These are phyloP conservation scores for Auxenochlorella pyrenoidosa DNA, from an alignment of 139 green algal genomes.

Conservation along the genomic window DNA sequence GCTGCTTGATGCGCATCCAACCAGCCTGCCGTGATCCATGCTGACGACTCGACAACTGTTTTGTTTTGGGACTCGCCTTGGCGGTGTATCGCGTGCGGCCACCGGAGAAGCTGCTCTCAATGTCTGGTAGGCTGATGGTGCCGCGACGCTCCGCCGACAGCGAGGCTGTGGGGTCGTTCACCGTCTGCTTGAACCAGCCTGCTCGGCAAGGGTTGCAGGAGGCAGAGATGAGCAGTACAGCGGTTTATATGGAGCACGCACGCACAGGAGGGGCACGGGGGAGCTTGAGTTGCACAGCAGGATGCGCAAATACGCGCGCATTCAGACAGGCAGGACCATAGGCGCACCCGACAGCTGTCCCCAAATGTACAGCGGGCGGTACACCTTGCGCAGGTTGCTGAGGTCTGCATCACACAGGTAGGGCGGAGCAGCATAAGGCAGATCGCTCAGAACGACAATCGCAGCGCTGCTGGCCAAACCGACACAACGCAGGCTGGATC, in stretches of 20 bases:
- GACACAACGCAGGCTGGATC: too few relatives aligned
- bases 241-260: not conserved
- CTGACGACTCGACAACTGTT: too few relatives aligned
- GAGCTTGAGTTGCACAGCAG: not conserved
- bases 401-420: not conserved
- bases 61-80: slow-evolving; percentile 43
- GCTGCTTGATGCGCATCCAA: too few relatives aligned
- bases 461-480: too few relatives aligned
- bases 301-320: not conserved
- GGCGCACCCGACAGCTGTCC: slow-evolving; percentile 71
- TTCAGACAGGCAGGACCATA: not conserved
- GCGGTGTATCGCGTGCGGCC: slow-evolving; percentile 43
- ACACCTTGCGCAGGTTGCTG: slow-evolving; percentile 73
- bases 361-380: slow-evolving; percentile 86
- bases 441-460: not conserved
- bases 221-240: not conserved
- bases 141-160: slow-evolving; percentile 85
- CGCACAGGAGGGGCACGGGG: not conserved
- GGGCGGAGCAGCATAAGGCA: too few relatives aligned
- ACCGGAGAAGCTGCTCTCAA: slow-evolving; percentile 71
- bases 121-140: slow-evolving; percentile 86
- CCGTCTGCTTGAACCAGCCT: slow-evolving; percentile 93
- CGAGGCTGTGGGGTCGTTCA: slow-evolving; percentile 86
- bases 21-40: too few relatives aligned
- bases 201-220: not conserved